Base-by-base conservation (phyloP, 2,329 filamentous ascomycete genomes). In the Albophoma yamanashiensis region DNA sequence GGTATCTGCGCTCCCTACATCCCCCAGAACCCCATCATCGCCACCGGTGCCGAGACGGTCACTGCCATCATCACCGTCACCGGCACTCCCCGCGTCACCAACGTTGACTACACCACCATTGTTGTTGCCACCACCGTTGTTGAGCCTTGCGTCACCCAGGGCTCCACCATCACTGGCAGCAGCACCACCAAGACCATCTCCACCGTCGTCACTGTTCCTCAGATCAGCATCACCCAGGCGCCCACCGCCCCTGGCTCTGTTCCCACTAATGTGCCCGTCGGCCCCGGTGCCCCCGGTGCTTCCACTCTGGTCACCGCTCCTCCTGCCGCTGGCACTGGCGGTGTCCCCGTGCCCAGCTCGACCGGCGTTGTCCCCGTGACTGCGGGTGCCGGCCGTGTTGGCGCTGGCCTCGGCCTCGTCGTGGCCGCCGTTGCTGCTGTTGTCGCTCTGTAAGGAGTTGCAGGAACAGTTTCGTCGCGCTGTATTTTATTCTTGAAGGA, bases 1-100 rank as follows among this genome's bases (percentile, higher is more conserved):
- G 92, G 92, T 73, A 90, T 97, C 76, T 97, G 93, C 78, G 91
- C 89, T 61, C 77, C 82, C 58, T 87, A 88, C 75, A 82, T 91
- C 42, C 79, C 82, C 20, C 68, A 82, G 71, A 96, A 97, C 83
- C 91, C 92, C n/a, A 89, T 82, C 64, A 89, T 97, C 68, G 84
- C 91, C 70, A 95, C 89, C 57, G 86, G 83, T 64, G 85, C 91
- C 66, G 85, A 89, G 31, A 79, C 80, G 45, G 78, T 85, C 71
- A 84, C 84, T 67, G 81, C 80, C 59, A 82, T 87, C 74, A 79
- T 84, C 69, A 82, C 82, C 39, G 77, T 79, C 61, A 78, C 78
- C 17, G 73, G 78, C 55, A 76, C 77, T 31, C 83, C 82, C 60
- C 80, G 79, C 61, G 74, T 83, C 67, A 68, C 71, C 60, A 70